Evolutionary conservation across 2,329 filamentous ascomycete species (phyloP).

Genomic region (Chalaropsis thielavioides): DNA sequence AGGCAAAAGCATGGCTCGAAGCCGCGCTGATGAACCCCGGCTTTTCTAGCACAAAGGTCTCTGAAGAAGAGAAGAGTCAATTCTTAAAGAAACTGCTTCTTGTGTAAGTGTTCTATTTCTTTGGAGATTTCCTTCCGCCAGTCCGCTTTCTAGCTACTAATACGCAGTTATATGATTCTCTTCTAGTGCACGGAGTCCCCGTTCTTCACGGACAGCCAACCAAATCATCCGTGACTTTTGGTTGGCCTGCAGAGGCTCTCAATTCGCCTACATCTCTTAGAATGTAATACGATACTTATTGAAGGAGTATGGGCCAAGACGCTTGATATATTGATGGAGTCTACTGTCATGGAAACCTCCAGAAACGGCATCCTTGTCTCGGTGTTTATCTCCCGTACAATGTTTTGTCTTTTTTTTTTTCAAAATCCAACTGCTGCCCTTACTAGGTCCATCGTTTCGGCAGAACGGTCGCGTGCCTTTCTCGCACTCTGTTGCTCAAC

Average conservation of each 20-base stretch:
- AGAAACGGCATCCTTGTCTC: no score
- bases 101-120: neutral
- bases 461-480: slow-evolving; percentile 48
- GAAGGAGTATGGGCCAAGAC: no score
- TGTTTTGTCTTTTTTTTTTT: neutral
- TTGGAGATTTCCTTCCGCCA: neutral
- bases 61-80: slow-evolving; percentile 41
- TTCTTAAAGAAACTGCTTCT: slow-evolving; percentile 53
- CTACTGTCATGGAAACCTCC: no score
- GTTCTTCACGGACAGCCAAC: slow-evolving; percentile 50
- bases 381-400: no score
- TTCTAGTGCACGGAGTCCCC: slow-evolving; percentile 45
- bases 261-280: slow-evolving; percentile 30
- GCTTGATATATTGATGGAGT: neutral
- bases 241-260: slow-evolving; percentile 48
- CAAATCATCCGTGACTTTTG: slow-evolving; percentile 58
- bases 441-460: slow-evolving; percentile 41
- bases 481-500: slow-evolving; percentile 44
- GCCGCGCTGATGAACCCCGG: slow-evolving; percentile 39
- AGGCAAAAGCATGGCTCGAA: slow-evolving; percentile 48
- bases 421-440: slow-evolving; percentile 37
- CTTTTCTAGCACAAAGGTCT: slow-evolving; percentile 47
- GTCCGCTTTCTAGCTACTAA: neutral
- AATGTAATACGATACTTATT: neutral
- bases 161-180: neutral